Percentiles rank a stretch among this genome's conserved stretches.
phyloP scores from a whole-genome alignment of 441 rosid genomes.

The Mallotus repandus region DNA sequence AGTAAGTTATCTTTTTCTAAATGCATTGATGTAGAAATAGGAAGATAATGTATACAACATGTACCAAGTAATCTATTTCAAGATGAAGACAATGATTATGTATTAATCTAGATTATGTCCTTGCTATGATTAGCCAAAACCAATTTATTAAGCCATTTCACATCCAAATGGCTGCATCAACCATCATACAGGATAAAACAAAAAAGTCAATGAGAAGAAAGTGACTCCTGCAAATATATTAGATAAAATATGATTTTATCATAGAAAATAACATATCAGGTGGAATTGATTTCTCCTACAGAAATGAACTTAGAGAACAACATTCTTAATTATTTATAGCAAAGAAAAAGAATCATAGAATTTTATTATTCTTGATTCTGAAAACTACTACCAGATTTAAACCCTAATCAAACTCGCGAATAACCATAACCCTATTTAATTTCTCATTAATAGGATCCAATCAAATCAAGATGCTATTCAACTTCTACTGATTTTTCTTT shows the following conservation, averaged over 20 bases:
- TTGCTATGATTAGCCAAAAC: conserved; percentile 1
- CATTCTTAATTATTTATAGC: neutral
- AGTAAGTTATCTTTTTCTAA: neutral
- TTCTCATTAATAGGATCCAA: neutral
- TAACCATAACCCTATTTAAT: neutral
- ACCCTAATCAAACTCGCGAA: neutral
- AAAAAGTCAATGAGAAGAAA: conserved; percentile 1
- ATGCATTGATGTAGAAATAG: neutral
- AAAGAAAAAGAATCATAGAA: conserved; percentile 1
- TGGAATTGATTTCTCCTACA: neutral
- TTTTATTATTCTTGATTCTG: conserved; percentile 16
- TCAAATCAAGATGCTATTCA: neutral
- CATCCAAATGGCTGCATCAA: conserved; percentile 1
- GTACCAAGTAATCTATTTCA: neutral
- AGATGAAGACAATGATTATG: neutral
- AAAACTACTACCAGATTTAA: neutral
- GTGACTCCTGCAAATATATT: neutral
- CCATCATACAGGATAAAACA: neutral
- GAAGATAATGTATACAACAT: neutral
- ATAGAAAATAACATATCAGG: neutral
- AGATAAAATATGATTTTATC: neutral
- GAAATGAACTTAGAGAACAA: neutral
- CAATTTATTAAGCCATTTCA: conserved; percentile 11
- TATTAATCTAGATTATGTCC: neutral
- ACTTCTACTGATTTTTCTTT: neutral